These are phyloP conservation scores for Thoreauomyces humboldtii DNA, from an alignment of 192 early-diverging fungal species.

Conservation along the genomic window DNA sequence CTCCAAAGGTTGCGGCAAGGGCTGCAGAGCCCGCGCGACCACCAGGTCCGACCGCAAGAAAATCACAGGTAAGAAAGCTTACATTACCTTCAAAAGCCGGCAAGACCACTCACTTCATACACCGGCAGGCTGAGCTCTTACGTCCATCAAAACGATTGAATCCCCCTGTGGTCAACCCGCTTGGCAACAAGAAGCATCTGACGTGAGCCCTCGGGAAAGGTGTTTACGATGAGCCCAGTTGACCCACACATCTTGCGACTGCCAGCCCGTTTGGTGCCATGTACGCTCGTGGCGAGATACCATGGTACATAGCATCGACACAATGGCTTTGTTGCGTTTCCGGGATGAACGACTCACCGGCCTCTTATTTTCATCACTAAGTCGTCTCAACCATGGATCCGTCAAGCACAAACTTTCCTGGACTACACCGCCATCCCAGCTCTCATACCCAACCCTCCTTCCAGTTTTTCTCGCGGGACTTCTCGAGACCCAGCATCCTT, in stretches of 20 bases:
- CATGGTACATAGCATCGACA: slow-evolving; percentile 24
- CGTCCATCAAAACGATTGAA: slow-evolving; percentile 11
- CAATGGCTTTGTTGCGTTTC: neutral
- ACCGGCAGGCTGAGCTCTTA: too few relatives aligned
- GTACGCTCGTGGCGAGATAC: slow-evolving; percentile 38
- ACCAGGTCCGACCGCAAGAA: too few relatives aligned
- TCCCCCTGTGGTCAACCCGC: slow-evolving; percentile 21
- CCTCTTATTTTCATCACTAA: neutral
- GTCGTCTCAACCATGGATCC: slow-evolving; percentile 40
- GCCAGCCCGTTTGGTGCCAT: slow-evolving; percentile 30
- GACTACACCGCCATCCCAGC: neutral
- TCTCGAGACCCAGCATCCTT: slow-evolving; percentile 38
- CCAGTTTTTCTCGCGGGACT: slow-evolving; percentile 33
- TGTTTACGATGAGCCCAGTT: neutral
- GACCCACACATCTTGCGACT: neutral
- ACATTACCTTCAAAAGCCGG: too few relatives aligned
- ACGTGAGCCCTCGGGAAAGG: slow-evolving; percentile 15
- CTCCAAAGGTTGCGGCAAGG: too few relatives aligned
- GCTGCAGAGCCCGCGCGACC: too few relatives aligned
- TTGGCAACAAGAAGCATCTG: slow-evolving; percentile 28
- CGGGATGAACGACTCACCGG: neutral
- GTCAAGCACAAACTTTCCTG: slow-evolving; percentile 33
- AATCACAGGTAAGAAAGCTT: too few relatives aligned
- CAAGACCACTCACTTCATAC: too few relatives aligned
- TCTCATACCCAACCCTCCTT: slow-evolving; percentile 10